phyloP scores from a whole-genome alignment of 1,139 yeast species.

The Geotrichum aggregatum region DNA sequence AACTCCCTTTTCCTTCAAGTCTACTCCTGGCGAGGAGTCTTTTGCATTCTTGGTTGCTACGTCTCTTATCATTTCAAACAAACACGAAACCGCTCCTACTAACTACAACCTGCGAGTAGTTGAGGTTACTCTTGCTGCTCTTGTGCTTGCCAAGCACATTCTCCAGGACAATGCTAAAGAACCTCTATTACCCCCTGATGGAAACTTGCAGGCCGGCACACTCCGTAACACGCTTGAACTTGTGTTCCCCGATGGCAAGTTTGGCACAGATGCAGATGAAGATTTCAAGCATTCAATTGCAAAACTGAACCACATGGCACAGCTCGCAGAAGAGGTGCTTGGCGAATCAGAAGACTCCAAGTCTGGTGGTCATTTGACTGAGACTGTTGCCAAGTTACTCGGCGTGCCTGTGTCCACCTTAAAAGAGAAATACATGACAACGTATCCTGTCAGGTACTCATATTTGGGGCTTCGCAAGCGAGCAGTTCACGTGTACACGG shows the following conservation, averaged over 20 bases:
- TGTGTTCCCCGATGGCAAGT: slow-evolving; percentile 13
- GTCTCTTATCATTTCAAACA: slow-evolving; percentile 59
- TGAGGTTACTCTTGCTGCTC: slow-evolving; percentile 21
- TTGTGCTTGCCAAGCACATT: slow-evolving; percentile 40
- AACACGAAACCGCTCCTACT: slow-evolving; percentile 65
- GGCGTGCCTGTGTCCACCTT: slow-evolving; percentile 47
- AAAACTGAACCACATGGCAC: slow-evolving; percentile 43
- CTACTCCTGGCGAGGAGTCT: slow-evolving; percentile 36
- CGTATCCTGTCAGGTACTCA: slow-evolving; percentile 56
- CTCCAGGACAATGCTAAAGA: slow-evolving; percentile 37
- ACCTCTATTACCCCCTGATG: slow-evolving; percentile 44
- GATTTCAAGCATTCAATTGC: slow-evolving; percentile 11
- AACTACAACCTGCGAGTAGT: slow-evolving; percentile 56
- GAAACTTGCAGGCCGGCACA: slow-evolving; percentile 59
- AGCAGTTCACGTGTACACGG: slow-evolving; percentile 61
- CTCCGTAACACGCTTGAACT: slow-evolving; percentile 61
- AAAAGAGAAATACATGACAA: slow-evolving; percentile 45
- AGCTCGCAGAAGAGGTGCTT: slow-evolving; percentile 42
- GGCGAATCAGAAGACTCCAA: slow-evolving; percentile 26
- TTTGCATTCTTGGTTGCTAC: slow-evolving; percentile 60
- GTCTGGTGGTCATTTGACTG: slow-evolving; percentile 50
- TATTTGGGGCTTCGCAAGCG: slow-evolving; percentile 55
- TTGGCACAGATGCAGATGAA: slow-evolving; percentile 13
- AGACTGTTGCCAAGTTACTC: slow-evolving; percentile 48
- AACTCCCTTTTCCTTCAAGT: slow-evolving; percentile 49